A percentile compares a stretch with the other conserved stretches of the same genome.
phyloP scores from a whole-genome alignment of 2,329 filamentous ascomycete species.

The Scorias spongiosa region DNA sequence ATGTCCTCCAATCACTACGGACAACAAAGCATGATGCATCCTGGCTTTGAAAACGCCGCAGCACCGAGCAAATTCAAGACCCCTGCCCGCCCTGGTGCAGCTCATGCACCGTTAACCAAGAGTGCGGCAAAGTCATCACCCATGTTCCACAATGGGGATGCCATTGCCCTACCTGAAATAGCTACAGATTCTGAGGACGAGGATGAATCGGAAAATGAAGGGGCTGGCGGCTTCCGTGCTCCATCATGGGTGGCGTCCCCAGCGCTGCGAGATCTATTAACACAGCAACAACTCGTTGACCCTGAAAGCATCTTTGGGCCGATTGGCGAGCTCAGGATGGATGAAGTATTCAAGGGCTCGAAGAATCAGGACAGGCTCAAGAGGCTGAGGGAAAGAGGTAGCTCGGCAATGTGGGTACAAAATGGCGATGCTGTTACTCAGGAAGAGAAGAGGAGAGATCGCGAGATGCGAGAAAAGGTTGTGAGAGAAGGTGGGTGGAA shows the following conservation, averaged over 20 bases:
- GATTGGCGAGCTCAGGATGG: slow-evolving; percentile 78
- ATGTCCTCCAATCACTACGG: slow-evolving; percentile 6
- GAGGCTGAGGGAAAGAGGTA: slow-evolving; percentile 80
- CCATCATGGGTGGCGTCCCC: slow-evolving; percentile 84
- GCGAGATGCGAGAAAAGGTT: slow-evolving; percentile 64
- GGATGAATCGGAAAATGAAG: slow-evolving; percentile 45
- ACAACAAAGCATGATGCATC: slow-evolving; percentile 2
- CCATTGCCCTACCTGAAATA: slow-evolving; percentile 86
- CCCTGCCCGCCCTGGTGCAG: slow-evolving; percentile 42
- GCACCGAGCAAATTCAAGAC: slow-evolving; percentile 45
- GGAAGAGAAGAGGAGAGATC: slow-evolving; percentile 70
- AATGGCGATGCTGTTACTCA: slow-evolving; percentile 63
- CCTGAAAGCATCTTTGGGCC: slow-evolving; percentile 78
- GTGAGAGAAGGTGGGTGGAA: slow-evolving; percentile 75
- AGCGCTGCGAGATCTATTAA: slow-evolving; percentile 58
- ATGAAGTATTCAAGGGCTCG: slow-evolving; percentile 67
- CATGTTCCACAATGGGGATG: slow-evolving; percentile 75
- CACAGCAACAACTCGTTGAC: slow-evolving; percentile 72
- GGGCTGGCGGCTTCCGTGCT: slow-evolving; percentile 41
- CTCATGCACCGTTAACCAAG: slow-evolving; percentile 28
- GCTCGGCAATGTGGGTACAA: slow-evolving; percentile 83
- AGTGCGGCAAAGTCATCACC: slow-evolving; percentile 59
- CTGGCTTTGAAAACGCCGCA: slow-evolving; percentile 8
- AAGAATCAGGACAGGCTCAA: slow-evolving; percentile 73
- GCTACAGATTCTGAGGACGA: slow-evolving; percentile 88